Base-by-base conservation (phyloP, 2,329 filamentous ascomycete genomes). In the Pseudogymnoascus sp. region DNA sequence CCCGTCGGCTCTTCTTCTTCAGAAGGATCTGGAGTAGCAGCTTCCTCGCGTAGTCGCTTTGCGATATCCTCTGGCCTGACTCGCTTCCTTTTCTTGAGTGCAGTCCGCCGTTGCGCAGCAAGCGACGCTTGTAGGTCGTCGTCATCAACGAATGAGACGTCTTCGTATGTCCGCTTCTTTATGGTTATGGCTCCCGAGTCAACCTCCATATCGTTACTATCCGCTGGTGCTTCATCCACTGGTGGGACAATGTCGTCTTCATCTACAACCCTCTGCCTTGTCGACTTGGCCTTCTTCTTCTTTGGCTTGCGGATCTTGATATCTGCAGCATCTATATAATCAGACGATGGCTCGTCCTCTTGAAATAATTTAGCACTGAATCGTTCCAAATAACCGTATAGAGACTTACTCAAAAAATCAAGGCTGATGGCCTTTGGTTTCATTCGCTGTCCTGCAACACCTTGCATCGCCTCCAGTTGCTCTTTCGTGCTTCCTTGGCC, bases 221-320 rank as follows among this genome's bases (percentile, higher is more conserved):
- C 66, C 35, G 68, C 66, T 28, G 65, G 60, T 19, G 71, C 35
- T 40, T 69, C 71, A 22, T 76, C 68, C 14, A 78, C 77, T 2
- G 75, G 66, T 1, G 80, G 78, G 64, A 86, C 81, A 4, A 87
- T 77, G 8, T 74, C 84, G 63, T 88, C 85, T 31, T 87, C 84
- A 43, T 87, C 84, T n/a, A 81, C 77, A 1, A 82, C 82, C 68
- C 88, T 89, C 72, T 89, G 85, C 60, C 90, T 82, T 1, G 89
- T 90, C 24, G 84, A 82, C 74, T 92, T 93, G 33, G 85, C 83
- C 77, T 93, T 95, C 78, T 93, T 96, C 77, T 89, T 97, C 77
- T 96, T 97, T 0, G 91, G 88, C 75, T 96, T 99, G 78, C 92
- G 96, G 66, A 98, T 84, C 75, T 97, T 99, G 71, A 97, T 84